Base-by-base conservation (phyloP, 2,329 filamentous ascomycete genomes). In the Pseudogymnoascus sp. region DNA sequence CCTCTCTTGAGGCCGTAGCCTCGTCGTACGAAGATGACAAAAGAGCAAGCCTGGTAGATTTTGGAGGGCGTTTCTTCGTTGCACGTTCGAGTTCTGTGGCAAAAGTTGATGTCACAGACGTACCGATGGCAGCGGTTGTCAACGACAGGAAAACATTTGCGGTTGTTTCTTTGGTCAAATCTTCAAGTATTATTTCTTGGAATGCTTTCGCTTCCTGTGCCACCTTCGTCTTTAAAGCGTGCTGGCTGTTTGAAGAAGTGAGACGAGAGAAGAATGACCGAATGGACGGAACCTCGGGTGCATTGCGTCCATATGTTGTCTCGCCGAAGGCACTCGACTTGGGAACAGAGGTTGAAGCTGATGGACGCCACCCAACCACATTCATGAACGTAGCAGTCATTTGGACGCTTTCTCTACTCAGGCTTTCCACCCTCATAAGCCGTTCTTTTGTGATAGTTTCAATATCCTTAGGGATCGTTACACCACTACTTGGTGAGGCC, bases 21-120 rank as follows among this genome's bases (percentile, higher is more conserved):
- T 94, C 91, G 69, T 96, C 91, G 71, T 93, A 96, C 0, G 93
- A 95, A 16, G 93, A 92, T 0, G 92, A 97, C 59, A 99, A 76
- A 35, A 97, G 90, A 6, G 93, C 89, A 26, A 99, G 83, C 60
- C 86, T 90, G 0, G 94, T 95, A 10, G 83, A 83, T 72, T 91
- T 96, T 0, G 94, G 94, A 0, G 95, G 94, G 2, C 92, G 91
- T 71, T 99, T 99, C 76, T 97, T 97, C 0, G 95, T 99, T 14
- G 95, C 94, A 65, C 95, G 85, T 76, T 97, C 92, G 10, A 99
- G 83, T 72, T 99, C 95, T 1, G 87, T 82, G 2, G 91, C 86
- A 69, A 97, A 91, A 39, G 81, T 84, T 31, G 83, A 77, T 19
- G 83, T 80, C 0, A 97, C 86, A 55, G 83, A 89, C 0, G 92